These are phyloP conservation scores for Naganishia kalamii DNA, from an alignment of 768 basidiomycete species.

Conservation along the genomic window DNA sequence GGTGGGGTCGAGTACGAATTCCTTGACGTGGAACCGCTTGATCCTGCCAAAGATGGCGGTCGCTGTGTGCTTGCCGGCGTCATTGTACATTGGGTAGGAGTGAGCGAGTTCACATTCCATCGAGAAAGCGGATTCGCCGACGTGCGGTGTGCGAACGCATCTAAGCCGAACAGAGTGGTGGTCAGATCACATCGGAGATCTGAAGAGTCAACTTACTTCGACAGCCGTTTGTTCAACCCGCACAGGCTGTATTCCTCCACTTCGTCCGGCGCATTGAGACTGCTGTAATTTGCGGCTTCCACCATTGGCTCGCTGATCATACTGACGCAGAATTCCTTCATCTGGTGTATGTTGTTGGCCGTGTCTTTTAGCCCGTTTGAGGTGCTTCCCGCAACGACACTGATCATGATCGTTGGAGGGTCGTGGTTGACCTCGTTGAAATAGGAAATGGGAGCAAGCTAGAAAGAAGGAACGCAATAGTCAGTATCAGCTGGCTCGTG, in stretches of 20 bases:
- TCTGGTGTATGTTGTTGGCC: conserved; percentile 59
- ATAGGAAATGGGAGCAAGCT: conserved; percentile 50
- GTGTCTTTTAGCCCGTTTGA: conserved; percentile 50
- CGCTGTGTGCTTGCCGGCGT: conserved; percentile 23
- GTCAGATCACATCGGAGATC: background rate
- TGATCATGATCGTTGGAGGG: conserved; percentile 63
- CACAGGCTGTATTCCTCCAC: conserved; percentile 46
- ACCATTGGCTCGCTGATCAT: conserved; percentile 59
- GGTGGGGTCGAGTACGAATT: conserved; percentile 33
- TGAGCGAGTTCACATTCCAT: conserved; percentile 47
- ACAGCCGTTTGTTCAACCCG: conserved; percentile 38
- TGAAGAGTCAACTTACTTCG: conserved; percentile 30
- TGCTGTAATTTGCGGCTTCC: conserved; percentile 48
- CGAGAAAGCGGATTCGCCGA: conserved; percentile 47
- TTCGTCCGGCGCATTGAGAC: conserved; percentile 44
- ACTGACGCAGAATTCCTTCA: conserved; percentile 65
- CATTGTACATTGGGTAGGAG: conserved; percentile 32
- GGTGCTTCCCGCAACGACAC: conserved; percentile 50
- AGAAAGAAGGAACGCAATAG: background rate
- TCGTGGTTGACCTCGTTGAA: conserved; percentile 62
- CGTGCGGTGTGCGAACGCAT: conserved; percentile 44
- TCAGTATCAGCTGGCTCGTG: background rate
- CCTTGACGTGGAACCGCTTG: conserved; percentile 44
- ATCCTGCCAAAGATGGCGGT: conserved; percentile 43
- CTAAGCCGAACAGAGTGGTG: background rate